phyloP scores from a whole-genome alignment of 2,329 filamentous ascomycete species.

The Pseudogymnoascus sp. region DNA sequence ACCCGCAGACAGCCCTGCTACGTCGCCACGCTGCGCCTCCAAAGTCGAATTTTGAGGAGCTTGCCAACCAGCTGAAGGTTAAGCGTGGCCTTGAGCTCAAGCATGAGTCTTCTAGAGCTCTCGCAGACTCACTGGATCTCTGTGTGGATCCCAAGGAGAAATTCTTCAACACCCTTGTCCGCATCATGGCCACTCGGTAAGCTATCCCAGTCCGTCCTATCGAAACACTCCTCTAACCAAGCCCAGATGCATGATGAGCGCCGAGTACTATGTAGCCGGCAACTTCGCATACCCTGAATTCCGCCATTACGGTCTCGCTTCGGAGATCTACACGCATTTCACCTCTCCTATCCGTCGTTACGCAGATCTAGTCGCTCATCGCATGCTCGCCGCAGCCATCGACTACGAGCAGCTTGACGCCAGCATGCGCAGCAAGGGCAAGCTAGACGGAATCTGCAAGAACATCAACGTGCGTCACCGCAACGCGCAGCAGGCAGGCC shows the following conservation, averaged over 20 bases:
- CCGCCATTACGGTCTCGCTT: slow-evolving; percentile 91
- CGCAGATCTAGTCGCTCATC: slow-evolving; percentile 88
- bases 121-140: slow-evolving; percentile 82
- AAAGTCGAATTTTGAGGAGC: slow-evolving; percentile 92
- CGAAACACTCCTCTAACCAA: background rate
- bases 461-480: slow-evolving; percentile 98
- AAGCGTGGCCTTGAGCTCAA: slow-evolving; percentile 74
- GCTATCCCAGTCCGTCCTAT: background rate
- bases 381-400: slow-evolving; percentile 91
- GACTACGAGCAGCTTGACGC: slow-evolving; percentile 83
- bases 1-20: slow-evolving; percentile 90
- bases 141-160: slow-evolving; percentile 75
- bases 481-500: slow-evolving; percentile 91
- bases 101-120: slow-evolving; percentile 80
- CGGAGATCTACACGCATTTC: slow-evolving; percentile 97
- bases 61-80: slow-evolving; percentile 80
- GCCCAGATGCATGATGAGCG: slow-evolving; percentile 81
- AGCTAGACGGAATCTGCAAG: slow-evolving; percentile 88
- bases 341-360: slow-evolving; percentile 96
- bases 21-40: slow-evolving; percentile 87
- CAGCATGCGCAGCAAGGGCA: slow-evolving; percentile 68
- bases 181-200: slow-evolving; percentile 82
- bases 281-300: slow-evolving; percentile 91
- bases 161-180: slow-evolving; percentile 97
- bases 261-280: slow-evolving; percentile 95